Evolutionary conservation across 495 filamentous ascomycete genomes (phyloP), one percentile per base, ranked within the genome.

Genomic region (Aspergillus campestris): DNA sequence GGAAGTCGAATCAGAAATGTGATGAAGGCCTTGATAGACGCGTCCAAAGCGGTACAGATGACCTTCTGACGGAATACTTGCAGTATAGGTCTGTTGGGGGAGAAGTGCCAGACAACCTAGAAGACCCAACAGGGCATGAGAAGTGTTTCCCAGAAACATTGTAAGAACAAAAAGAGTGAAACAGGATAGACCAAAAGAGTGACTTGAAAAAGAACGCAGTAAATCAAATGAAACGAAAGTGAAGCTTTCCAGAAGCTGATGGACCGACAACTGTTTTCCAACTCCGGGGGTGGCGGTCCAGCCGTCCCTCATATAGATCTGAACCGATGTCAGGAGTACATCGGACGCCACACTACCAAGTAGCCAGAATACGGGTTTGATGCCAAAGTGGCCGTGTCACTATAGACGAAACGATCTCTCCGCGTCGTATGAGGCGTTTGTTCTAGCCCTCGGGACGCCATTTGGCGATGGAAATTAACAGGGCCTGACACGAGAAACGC

Each of bases 221-320:
- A 36, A 33, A 37, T 11, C 15, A 34, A 12, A 14, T 4, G 13
- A 3, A 27, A 5, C 7, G n/a, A 14, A 15, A 33, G 30, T 11
- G 15, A 12, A 37, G 42, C 42, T 44, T 44, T 12, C 32, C 42
- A 37, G 42, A 44, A 44, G 42, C 42, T 44, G 42, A 6, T 38
- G 33, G 12, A 31, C 18, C 18, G 18, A 24, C 18, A 24, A 24
- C 18, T 24, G 18, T 4, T 24, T 24, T 4, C 18, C 18, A 24
- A 24, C 4, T 4, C 18, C 4, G 18, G 18, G 18, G 18, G 18
- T 24, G 18, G 4, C 18, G 4, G 18, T 24, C 18, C 18, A 24
- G 18, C 18, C 18, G 18, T 24, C 4, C 18, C 18, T 24, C 18
- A 24, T 24, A 24, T 24, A 24, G 1, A 24, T 24, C 18, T 24